Evolutionary conservation across 805 yeast species (phyloP).

Genomic region (Wickerhamomyces alni): DNA sequence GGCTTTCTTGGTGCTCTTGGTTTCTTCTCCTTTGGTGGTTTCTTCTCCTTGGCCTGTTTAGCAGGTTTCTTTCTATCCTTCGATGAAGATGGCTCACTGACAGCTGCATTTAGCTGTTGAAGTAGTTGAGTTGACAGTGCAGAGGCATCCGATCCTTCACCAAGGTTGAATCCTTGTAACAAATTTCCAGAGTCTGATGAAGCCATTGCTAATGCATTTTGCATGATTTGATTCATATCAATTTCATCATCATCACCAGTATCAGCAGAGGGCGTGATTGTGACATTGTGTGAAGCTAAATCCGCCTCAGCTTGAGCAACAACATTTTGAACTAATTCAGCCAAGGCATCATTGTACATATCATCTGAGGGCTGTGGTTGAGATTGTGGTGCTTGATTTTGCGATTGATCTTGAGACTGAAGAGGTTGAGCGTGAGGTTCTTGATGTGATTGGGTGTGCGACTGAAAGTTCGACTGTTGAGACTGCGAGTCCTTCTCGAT

Average conservation of each 20-base stretch:
- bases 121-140: constrained; percentile 17
- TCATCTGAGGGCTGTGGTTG: constrained; percentile 14
- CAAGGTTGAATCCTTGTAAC: constrained; percentile 32
- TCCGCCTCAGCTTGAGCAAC: constrained; percentile 31
- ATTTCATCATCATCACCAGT: constrained; percentile 36
- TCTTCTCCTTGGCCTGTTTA: constrained; percentile 17
- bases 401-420: no score
- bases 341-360: constrained; percentile 46
- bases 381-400: no score
- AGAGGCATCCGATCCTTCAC: constrained; percentile 5
- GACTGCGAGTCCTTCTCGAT: no score
- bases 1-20: constrained; percentile 23
- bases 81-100: not conserved
- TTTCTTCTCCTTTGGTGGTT: constrained; percentile 21
- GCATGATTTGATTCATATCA: constrained; percentile 69
- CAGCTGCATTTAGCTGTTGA: constrained; percentile 9
- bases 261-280: not conserved
- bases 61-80: constrained; percentile 11
- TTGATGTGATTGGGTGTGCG: no score
- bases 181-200: constrained; percentile 49
- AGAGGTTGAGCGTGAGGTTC: no score
- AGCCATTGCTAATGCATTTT: constrained; percentile 73
- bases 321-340: constrained; percentile 50
- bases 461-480: no score
- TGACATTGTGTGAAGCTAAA: constrained; percentile 1